Evolutionary conservation across 202 grass and related monocot genomes (phyloP), one percentile per base, ranked within the genome.

Genomic region (Panicum virgatum): DNA sequence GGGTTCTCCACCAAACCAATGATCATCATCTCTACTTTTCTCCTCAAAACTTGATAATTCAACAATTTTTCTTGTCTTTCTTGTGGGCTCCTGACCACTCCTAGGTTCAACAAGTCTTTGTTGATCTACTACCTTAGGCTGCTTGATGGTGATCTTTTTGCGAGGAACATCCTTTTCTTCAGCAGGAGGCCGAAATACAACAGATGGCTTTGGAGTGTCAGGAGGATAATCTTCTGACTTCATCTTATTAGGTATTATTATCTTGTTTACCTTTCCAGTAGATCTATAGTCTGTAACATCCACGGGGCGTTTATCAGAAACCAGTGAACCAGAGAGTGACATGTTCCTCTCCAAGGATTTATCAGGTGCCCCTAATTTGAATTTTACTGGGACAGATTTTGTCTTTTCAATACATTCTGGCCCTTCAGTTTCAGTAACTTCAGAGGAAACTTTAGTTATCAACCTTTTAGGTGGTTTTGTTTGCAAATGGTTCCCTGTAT

Each of bases 71-170:
- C 92, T 96, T 65, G 69, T 96, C 80, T 92, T 99, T 70, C 83
- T 89, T 57, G 71, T 87, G 66, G 77, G 86, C 37, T 96, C 96
- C 64, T 83, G 79, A 74, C 32, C 66, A 71, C 61, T 88, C 52
- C 86, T 84, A 75, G 73, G 47, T 69, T 91, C 84, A 74, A 57
- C 54, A 57, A 62, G 51, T 69, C 43, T 84, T 82, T 85, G 89
- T 40, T 79, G 76, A 20, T 85, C 78, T 75, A 78, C 56, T 34
- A 78, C 86, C 69, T 94, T 91, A 54, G 96, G 96, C 77, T 98
- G 96, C 88, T 96, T 98, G 83, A 96, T 85, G 72, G 90, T 96
- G 46, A 98, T 93, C 86, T 93, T 98, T 83, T 93, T 98, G 42
- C 83, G 87, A 60, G 89, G 82, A 69, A 67, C 75, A 61, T 87